Conservation (phyloP, 83 land plant genomes). For the Diphasiastrum complanatum region DNA sequence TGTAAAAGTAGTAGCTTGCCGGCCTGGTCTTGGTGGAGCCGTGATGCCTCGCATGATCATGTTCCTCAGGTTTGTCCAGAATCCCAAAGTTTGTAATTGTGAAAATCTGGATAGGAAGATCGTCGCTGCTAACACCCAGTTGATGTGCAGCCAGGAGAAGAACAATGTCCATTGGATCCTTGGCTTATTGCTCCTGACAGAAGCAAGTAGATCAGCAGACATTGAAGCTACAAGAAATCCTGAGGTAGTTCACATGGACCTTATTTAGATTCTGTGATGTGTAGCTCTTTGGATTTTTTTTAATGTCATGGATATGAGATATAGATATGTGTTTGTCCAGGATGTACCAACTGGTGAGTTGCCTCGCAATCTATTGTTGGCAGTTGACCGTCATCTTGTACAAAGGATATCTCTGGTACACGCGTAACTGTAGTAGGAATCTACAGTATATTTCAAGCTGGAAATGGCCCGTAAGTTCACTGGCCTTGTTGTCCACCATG, state of each 20-base stretch:
- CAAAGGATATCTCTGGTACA: constrained; percentile 88
- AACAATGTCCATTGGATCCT: constrained; percentile 93
- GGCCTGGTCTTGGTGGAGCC: constrained; percentile 98
- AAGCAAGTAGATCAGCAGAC: constrained; percentile 98
- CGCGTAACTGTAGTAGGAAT: constrained; percentile 88
- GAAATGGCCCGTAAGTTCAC: constrained; percentile 19
- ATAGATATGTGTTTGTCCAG: constrained; percentile 28
- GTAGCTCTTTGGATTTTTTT: not conserved
- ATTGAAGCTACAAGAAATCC: constrained; percentile 96
- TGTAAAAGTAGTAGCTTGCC: constrained; percentile 66
- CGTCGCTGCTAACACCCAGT: too few relatives aligned
- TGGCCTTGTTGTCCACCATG: too few relatives aligned
- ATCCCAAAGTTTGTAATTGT: too few relatives aligned
- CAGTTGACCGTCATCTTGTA: constrained; percentile 84
- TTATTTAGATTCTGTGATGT: not conserved
- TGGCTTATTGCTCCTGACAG: constrained; percentile 86
- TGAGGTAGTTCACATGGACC: constrained; percentile 45
- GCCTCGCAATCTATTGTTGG: constrained; percentile 86
- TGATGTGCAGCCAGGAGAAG: constrained; percentile 99
- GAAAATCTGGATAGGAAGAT: too few relatives aligned
- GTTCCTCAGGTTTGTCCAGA: constrained; percentile 67
- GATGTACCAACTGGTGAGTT: constrained; percentile 99
- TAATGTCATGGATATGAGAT: not conserved
- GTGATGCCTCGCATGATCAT: constrained; percentile 90
- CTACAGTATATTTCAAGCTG: constrained; percentile 86